Evolutionary conservation across 495 filamentous ascomycete species (phyloP).

Genomic region (Podospora didyma): DNA sequence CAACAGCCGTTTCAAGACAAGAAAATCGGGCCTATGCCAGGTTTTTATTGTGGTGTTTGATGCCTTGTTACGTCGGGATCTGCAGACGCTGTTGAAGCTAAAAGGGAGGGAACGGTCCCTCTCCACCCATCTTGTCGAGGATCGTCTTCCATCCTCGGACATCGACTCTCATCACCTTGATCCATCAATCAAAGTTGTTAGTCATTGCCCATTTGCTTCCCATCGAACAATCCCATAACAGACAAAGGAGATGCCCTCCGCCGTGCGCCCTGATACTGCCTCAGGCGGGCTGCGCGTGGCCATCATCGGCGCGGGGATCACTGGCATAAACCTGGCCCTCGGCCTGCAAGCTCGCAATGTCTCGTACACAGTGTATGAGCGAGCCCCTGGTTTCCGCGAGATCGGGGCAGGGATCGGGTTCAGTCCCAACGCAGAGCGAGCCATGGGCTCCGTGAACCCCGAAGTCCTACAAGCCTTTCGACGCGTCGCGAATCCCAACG

Average conservation of each 20-base stretch:
- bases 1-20: too few species aligned
- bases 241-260: neutral
- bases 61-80: too few species aligned
- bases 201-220: too few species aligned
- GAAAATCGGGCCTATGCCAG: too few species aligned
- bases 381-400: conserved; percentile 46
- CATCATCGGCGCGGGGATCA: conserved; percentile 59
- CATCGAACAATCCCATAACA: neutral
- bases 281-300: conserved; percentile 36
- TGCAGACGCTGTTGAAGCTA: too few species aligned
- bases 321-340: conserved; percentile 53
- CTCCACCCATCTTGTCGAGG: too few species aligned
- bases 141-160: too few species aligned
- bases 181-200: too few species aligned
- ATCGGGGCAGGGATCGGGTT: conserved; percentile 59
- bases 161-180: too few species aligned
- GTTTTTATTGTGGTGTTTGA: too few species aligned
- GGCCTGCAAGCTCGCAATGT: conserved; percentile 51
- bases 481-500: conserved; percentile 33
- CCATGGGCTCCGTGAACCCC: conserved; percentile 47
- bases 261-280: neutral
- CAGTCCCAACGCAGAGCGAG: conserved; percentile 53
- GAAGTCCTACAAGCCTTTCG: conserved; percentile 29
- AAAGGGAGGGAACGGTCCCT: too few species aligned
- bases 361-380: conserved; percentile 53